Conservation (phyloP, 495 filamentous ascomycete genomes). For the Penicillium canariense region DNA sequence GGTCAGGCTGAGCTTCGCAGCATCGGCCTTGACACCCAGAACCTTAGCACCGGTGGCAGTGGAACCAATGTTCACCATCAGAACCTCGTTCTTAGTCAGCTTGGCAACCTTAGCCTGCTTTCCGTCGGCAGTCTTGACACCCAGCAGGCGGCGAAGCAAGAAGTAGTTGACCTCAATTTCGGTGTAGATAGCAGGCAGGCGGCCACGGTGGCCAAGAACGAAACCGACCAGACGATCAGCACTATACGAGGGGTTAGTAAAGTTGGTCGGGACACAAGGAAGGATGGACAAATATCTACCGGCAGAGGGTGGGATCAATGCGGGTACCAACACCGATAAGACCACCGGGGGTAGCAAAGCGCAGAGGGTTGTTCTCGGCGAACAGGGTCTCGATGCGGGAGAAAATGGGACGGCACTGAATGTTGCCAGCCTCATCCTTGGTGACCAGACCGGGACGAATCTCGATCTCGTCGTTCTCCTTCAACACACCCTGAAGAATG, state of each 20-base stretch:
- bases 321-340: slow-evolving; percentile 96
- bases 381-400: slow-evolving; percentile 91
- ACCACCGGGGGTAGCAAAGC: slow-evolving; percentile 95
- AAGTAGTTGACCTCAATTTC: slow-evolving; percentile 99
- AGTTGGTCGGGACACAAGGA: neutral
- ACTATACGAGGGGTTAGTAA: slow-evolving; percentile 31
- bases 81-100: slow-evolving; percentile 93
- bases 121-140: slow-evolving; percentile 96
- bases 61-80: slow-evolving; percentile 98
- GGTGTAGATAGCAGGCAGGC: slow-evolving; percentile 89
- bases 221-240: slow-evolving; percentile 98
- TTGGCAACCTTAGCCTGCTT: slow-evolving; percentile 99
- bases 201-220: slow-evolving; percentile 90
- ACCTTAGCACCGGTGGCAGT: slow-evolving; percentile 96
- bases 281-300: neutral
- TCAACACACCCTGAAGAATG: slow-evolving; percentile 93
- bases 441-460: slow-evolving; percentile 95
- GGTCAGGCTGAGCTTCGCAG: slow-evolving; percentile 84
- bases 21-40: slow-evolving; percentile 92
- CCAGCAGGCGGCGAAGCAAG: slow-evolving; percentile 85
- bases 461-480: slow-evolving; percentile 96
- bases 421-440: slow-evolving; percentile 87
- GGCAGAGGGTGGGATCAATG: slow-evolving; percentile 94
- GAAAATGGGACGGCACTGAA: slow-evolving; percentile 96
- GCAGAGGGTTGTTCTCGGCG: slow-evolving; percentile 95